Evolutionary conservation across 2,329 filamentous ascomycete species (phyloP).

Genomic region (Beauveria brongniartii): DNA sequence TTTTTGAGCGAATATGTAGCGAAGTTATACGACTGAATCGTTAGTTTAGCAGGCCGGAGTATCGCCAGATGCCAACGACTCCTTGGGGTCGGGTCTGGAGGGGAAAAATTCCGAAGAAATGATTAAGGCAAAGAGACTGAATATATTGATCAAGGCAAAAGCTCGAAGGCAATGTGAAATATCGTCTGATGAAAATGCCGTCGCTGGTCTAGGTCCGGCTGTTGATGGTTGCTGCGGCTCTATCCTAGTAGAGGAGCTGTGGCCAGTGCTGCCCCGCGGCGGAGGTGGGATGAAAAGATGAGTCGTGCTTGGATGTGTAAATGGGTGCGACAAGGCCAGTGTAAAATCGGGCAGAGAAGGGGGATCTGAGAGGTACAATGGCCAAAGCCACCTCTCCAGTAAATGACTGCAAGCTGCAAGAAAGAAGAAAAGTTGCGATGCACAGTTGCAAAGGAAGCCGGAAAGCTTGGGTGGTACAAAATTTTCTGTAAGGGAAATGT

Average conservation of each 20-base stretch:
- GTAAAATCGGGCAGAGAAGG: neutral
- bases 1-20: neutral
- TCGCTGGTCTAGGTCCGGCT: neutral
- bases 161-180: too few species aligned
- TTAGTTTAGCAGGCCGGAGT: neutral
- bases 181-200: neutral
- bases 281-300: neutral
- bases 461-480: neutral
- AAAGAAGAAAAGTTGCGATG: neutral
- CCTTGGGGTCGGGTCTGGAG: too few species aligned
- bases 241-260: neutral
- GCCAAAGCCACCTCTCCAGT: neutral
- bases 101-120: too few species aligned
- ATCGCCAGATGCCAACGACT: too few species aligned
- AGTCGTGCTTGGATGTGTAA: neutral
- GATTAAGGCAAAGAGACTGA: neutral
- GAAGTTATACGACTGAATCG: neutral
- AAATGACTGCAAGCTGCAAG: neutral
- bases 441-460: neutral
- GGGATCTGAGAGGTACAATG: neutral
- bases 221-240: neutral
- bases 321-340: neutral
- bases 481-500: constrained; percentile 2
- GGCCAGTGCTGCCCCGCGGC: constrained; percentile 1
- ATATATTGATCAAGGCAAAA: neutral